These are phyloP conservation scores for Paramecium tetraurelia DNA, from an alignment of 73 alveolate species.

Conservation along the genomic window DNA sequence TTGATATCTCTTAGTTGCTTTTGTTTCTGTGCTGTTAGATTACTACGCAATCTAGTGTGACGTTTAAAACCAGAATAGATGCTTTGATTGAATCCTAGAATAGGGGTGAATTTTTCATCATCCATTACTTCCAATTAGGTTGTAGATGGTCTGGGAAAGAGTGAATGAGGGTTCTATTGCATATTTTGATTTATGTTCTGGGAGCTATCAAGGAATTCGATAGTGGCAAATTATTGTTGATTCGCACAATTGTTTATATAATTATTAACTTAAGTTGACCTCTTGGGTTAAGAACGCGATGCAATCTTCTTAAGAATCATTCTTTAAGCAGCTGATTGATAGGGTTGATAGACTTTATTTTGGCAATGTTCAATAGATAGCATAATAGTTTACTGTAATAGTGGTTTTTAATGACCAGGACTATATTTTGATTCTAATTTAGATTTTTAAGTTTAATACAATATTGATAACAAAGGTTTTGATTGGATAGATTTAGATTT, in stretches of 20 bases:
- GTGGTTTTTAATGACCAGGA: not conserved
- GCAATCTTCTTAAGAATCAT: not conserved
- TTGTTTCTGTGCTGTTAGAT: not conserved
- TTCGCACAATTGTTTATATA: not conserved
- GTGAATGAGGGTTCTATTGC: not conserved
- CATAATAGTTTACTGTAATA: not conserved
- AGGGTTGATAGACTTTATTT: not conserved
- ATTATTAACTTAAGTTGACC: not conserved
- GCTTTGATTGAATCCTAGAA: not conserved
- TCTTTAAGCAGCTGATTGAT: not conserved
- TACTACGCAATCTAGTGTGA: not conserved
- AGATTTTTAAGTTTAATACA: not conserved
- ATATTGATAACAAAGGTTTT: not conserved
- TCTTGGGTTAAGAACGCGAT: not conserved
- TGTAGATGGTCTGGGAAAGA: not conserved
- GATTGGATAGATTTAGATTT: not conserved
- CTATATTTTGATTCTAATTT: constrained; percentile 2
- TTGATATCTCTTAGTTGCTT: not conserved
- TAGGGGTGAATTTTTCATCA: not conserved
- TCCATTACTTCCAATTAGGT: not conserved
- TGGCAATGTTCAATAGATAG: not conserved
- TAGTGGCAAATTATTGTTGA: not conserved
- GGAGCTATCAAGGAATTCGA: not conserved
- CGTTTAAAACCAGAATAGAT: not conserved
- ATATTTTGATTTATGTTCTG: not conserved